These are phyloP conservation scores for Suillus americanus DNA, from an alignment of 768 basidiomycete species.

Conservation along the genomic window DNA sequence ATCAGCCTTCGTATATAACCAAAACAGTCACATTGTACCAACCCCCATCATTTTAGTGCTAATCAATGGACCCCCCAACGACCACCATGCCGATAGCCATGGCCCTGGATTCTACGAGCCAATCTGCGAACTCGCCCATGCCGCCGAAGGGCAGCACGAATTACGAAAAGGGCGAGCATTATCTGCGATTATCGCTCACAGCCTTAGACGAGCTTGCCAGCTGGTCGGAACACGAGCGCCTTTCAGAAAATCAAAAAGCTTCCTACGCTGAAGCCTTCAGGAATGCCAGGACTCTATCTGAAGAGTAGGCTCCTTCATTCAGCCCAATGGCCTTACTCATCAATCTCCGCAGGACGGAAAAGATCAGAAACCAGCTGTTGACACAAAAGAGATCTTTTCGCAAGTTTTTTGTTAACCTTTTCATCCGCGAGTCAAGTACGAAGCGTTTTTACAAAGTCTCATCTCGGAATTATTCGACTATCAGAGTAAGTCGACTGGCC, in stretches of 20 bases:
- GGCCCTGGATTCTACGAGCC: too few species aligned
- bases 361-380: not conserved
- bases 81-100: too few species aligned
- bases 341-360: not conserved
- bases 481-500: not conserved
- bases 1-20: too few species aligned
- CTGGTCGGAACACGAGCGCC: not conserved
- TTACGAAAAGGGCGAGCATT: not conserved
- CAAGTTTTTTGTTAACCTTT: not conserved
- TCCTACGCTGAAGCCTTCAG: not conserved
- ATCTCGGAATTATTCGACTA: not conserved
- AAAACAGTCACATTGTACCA: too few species aligned
- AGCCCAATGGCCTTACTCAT: not conserved
- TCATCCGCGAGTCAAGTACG: not conserved
- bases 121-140: too few species aligned
- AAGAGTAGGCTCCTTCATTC: not conserved
- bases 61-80: too few species aligned
- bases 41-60: too few species aligned
- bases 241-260: not conserved
- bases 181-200: not conserved
- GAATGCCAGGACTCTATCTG: not conserved
- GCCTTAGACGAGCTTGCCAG: not conserved
- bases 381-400: not conserved
- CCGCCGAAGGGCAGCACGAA: not conserved
- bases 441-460: not conserved